Evolutionary conservation across 2,329 filamentous ascomycete species (phyloP), one percentile per base, ranked within the genome.

Genomic region (Nemania serpens): DNA sequence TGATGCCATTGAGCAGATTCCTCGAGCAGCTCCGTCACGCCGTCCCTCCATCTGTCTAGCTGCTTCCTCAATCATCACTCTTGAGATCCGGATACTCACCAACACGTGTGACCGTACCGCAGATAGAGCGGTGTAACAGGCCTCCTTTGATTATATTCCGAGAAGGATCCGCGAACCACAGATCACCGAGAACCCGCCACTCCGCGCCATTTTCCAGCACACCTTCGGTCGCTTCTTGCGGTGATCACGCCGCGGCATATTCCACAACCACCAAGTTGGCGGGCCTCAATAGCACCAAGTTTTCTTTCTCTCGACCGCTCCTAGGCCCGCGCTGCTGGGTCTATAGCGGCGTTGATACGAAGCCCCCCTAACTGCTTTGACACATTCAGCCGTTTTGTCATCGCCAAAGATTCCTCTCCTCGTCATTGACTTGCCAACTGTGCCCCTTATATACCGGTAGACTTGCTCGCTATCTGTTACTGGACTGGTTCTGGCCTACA

Each of bases 341-440:
- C 88, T 94, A 94, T 79, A 88, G 88, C 84, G 93, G 94, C 90
- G 91, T 93, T 83, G 91, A 95, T 84, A 95, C 93, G 84, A 94
- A 96, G 82, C 94, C 95, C 77, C 94, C 94, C 84, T 98, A 98
- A 97, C 81, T 94, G 78, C 83, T 71, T 77, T 69, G 68, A 67
- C 58, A 61, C 61, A 63, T 11, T 36, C 52, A 37, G 41, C 59
- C 37, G 64, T 73, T 74, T 75, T 77, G 75, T 72, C 69, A 70
- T 55, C 58, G 43, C 41, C 25, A 66, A 55, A 43, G 55, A 45
- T 52, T 58, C 52, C 37, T 36, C 50, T 25, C 50, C 47, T 36
- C 15, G n/a, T 42, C 18, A 13, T 41, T 18, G 33, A 17, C 43
- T 46, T 56, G 20, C 41, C 49, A 22, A 39, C 18, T 37, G 47